Percentiles rank a stretch among this genome's conserved stretches.
Evolutionary conservation across 2,329 filamentous ascomycete species (phyloP).

Genomic region (Akanthomyces dipterigenus): DNA sequence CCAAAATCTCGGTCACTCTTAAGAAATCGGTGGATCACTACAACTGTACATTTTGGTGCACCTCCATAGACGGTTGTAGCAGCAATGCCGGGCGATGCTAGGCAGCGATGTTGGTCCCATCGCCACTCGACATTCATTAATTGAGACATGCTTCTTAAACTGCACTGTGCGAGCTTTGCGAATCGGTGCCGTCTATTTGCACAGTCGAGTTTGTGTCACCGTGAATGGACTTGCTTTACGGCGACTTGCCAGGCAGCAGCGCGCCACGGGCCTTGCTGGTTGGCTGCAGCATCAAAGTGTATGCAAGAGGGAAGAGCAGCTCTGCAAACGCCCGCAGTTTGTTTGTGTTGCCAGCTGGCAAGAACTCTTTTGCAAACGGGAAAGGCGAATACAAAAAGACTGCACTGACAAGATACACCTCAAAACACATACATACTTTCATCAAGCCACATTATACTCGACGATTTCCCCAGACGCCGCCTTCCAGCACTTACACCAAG

Average conservation of each 20-base stretch:
- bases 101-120: not conserved
- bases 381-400: not conserved
- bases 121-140: not conserved
- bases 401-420: not conserved
- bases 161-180: not conserved
- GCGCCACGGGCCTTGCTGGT: not conserved
- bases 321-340: not conserved
- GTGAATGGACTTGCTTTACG: not conserved
- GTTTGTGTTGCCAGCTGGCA: not conserved
- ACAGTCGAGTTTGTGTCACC: not conserved
- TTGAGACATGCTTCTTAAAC: not conserved
- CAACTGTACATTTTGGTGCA: no score
- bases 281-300: not conserved
- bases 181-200: not conserved
- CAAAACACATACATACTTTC: not conserved
- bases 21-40: not conserved
- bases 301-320: not conserved
- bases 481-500: not conserved
- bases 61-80: not conserved
- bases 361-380: not conserved
- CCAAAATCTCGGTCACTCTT: not conserved
- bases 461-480: not conserved
- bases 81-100: not conserved
- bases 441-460: not conserved
- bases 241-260: slow-evolving; percentile 6